These are phyloP conservation scores for Bruguiera sexangula DNA, from an alignment of 345 rosid species.

Conservation along the genomic window DNA sequence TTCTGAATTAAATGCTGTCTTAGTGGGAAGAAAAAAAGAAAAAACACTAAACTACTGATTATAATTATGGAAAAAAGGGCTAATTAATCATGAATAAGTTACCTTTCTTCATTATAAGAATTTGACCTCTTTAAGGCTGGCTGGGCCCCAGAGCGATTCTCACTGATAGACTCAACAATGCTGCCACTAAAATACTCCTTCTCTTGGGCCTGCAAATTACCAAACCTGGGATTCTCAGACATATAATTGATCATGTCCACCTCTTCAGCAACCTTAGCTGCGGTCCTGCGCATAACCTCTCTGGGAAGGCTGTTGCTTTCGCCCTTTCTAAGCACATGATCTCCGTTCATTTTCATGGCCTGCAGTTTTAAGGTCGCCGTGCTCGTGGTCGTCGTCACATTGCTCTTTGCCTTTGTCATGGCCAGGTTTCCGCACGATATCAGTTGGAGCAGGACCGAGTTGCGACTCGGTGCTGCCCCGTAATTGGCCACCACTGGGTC, in stretches of 20 bases:
- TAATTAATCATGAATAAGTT: neutral
- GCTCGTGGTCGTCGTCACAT: conserved; percentile 5
- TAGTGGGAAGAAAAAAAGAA: too few relatives aligned
- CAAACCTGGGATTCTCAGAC: conserved; percentile 96
- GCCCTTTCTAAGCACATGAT: conserved; percentile 19
- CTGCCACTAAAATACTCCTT: conserved; percentile 92
- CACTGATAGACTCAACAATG: conserved; percentile 60
- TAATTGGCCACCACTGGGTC: conserved; percentile 31
- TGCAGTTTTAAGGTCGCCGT: conserved; percentile 17
- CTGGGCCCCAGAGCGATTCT: conserved; percentile 38
- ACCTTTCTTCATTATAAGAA: conserved; percentile 77
- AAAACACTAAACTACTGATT: neutral
- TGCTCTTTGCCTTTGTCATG: conserved; percentile 34
- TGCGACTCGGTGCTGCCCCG: conserved; percentile 28
- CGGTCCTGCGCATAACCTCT: conserved; percentile 48
- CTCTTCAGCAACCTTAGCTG: conserved; percentile 36
- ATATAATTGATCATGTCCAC: conserved; percentile 58
- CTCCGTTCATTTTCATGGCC: conserved; percentile 1
- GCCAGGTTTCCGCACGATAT: conserved; percentile 71
- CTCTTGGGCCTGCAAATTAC: conserved; percentile 69
- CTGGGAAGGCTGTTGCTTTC: conserved; percentile 33
- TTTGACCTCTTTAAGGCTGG: conserved; percentile 64
- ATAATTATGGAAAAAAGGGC: neutral
- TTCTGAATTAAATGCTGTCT: too few relatives aligned
- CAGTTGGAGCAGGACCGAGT: conserved; percentile 67